Percentiles rank a stretch among this genome's conserved stretches.
Conservation (phyloP, 495 filamentous ascomycete species). For the Xylaria sp. region DNA sequence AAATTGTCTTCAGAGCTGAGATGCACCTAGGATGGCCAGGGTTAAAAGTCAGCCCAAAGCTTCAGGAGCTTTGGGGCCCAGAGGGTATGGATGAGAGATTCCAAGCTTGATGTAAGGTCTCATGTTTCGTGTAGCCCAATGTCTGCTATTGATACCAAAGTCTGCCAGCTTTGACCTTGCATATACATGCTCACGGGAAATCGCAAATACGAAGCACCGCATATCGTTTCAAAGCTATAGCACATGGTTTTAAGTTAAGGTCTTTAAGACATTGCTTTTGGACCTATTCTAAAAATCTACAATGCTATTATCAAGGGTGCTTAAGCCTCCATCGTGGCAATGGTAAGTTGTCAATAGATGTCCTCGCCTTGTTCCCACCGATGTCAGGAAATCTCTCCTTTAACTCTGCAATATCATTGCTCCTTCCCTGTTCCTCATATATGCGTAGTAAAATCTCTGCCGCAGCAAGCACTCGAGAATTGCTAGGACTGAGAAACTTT, state of each 20-base stretch:
- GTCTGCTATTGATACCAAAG: too few relatives aligned
- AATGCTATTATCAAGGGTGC: neutral
- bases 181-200: too few relatives aligned
- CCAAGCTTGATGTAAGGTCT: neutral
- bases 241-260: neutral
- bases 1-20: neutral
- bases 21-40: constrained; percentile 4
- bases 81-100: neutral
- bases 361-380: constrained; percentile 8
- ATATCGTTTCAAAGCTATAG: neutral
- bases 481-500: constrained; percentile 29
- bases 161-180: too few relatives aligned
- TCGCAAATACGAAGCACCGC: too few relatives aligned
- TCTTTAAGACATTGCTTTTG: neutral
- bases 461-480: constrained; percentile 32
- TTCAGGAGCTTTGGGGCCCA: neutral
- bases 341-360: constrained; percentile 20
- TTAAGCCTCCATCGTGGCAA: constrained; percentile 18
- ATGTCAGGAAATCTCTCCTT: constrained; percentile 24
- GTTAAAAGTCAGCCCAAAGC: neutral
- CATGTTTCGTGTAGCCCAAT: neutral
- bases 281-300: neutral
- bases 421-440: constrained; percentile 31
- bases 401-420: constrained; percentile 23
- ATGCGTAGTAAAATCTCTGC: constrained; percentile 35